Evolutionary conservation across 495 filamentous ascomycete genomes (phyloP), one percentile per base, ranked within the genome.

Genomic region (Penicillium fimorum): DNA sequence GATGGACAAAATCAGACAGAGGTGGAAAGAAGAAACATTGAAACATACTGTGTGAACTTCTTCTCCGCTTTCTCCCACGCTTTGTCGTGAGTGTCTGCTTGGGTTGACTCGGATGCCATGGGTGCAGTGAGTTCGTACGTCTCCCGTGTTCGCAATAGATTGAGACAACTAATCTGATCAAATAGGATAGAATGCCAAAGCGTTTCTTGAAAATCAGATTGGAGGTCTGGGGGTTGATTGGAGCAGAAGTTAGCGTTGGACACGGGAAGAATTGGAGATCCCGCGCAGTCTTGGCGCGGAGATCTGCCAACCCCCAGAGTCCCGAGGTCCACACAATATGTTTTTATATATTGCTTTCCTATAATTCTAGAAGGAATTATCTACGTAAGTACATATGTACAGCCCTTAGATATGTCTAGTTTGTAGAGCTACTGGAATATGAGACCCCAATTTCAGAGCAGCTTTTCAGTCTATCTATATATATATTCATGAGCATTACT

Each of bases 11-110:
- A 15, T 11, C 43, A 25, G 2, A 38, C 49, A 38, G 30, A 22
- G 17, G 44, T 25, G 9, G 17, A 13, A 37, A 1, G 41, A 46
- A 50, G 25, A 49, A 29, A 45, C 43, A 8, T 46, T 15, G 13
- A 27, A 29, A 75, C 73, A 60, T 59, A 79, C 76, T 73, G 61
- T 33, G 64, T 50, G 61, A 77, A 77, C 55, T 73, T 73, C 44
- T 64, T 64, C 60, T 76, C 72, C 32, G 65, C 70, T 12, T 68
- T 71, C 50, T 66, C 59, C 72, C 74, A 77, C 32, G 69, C 57
- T 58, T 70, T 70, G 32, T 63, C 61, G 29, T 70, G 60, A 24
- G 50, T 25, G 24, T 62, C 62, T 2, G 64, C 60, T 38, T 64
- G 51, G 2, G 53, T 22, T 27, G 63, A 50, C 25, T 57, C 56